Evolutionary conservation across 164 flowering plant genomes (phyloP), one percentile per base, ranked within the genome.

Genomic region (Magnolia officinalis): DNA sequence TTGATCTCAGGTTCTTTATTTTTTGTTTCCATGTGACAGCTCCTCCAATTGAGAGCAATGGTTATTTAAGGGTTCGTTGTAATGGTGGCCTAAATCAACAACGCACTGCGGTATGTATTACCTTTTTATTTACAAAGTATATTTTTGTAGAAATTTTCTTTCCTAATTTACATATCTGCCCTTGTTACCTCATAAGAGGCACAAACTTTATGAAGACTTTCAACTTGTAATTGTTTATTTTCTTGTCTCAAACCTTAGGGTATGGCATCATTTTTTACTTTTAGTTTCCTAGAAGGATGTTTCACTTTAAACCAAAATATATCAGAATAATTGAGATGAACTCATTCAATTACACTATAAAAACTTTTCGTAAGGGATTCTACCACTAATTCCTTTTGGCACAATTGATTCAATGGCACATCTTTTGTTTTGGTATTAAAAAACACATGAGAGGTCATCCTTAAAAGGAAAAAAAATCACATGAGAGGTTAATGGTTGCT

Each of bases 31-130:
- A 65, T 76, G 13, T 81, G 76, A 72, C 91, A 91, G 97, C 98
- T 80, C 99, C 98, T 79, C 90, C 98, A 67, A 80, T 16, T 74
- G 89, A 94, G 83, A 89, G 80, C 74, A 96, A 87, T 84, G 98
- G 98, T 21, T 96, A 90, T 83, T 80, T 94, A 75, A 89, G 91
- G 72, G 98, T 96, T 81, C 96, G 98, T 26, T 94, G 98, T 81
- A 94, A 93, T 82, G 99, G 99, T 75, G 99, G 99, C 75, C 83
- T 96, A 70, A 96, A 94, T 85, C 99, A 96, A 83, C 99, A 96
- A 80, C 90, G 98, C 23, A 96, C 72, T 82, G 98, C 98, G 86
- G 99, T 96, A 61, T 61, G 97, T 84, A n/a, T 79, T 78, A 18
- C 11, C 75, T 58, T 18, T 37, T 70, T 70, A 49, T 45, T 65